Conservation (phyloP, 1,284 basidiomycete genomes). For the Naganishia sp. region DNA sequence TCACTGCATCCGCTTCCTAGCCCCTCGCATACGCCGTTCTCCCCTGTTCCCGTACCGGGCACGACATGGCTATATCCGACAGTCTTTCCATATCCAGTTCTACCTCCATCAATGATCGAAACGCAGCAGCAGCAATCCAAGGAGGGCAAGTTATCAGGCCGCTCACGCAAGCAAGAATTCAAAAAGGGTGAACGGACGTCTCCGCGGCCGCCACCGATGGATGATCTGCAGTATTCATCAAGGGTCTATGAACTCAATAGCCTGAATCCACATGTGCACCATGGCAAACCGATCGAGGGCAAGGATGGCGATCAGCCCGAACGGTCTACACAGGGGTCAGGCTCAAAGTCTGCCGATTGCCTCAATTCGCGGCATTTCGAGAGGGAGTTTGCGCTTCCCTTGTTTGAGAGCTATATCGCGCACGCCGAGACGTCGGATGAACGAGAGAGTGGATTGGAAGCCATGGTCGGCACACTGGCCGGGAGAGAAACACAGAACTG, state of each 20-base stretch:
- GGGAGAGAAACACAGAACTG: conserved; percentile 6
- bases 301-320: not conserved
- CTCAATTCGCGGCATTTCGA: conserved; percentile 30
- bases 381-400: conserved; percentile 26
- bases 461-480: not conserved
- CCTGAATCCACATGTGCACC: conserved; percentile 24
- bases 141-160: not conserved
- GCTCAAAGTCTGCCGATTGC: conserved; percentile 25
- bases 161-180: conserved; percentile 8
- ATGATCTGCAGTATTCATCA: not conserved
- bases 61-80: conserved; percentile 10
- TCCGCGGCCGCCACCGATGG: not conserved
- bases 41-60: not conserved
- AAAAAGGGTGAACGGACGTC: not conserved
- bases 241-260: conserved; percentile 15
- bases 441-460: not conserved
- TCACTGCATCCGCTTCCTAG: not conserved
- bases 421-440: not conserved
- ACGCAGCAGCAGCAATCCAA: not conserved
- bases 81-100: conserved; percentile 21
- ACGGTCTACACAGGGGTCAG: conserved; percentile 1
- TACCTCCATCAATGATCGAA: conserved; percentile 1
- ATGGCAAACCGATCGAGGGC: not conserved
- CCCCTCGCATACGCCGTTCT: conserved; percentile 6
- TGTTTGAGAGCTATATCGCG: conserved; percentile 20